Evolutionary conservation across 306 rosid species (phyloP).

Genomic region (Acacia confusa): DNA sequence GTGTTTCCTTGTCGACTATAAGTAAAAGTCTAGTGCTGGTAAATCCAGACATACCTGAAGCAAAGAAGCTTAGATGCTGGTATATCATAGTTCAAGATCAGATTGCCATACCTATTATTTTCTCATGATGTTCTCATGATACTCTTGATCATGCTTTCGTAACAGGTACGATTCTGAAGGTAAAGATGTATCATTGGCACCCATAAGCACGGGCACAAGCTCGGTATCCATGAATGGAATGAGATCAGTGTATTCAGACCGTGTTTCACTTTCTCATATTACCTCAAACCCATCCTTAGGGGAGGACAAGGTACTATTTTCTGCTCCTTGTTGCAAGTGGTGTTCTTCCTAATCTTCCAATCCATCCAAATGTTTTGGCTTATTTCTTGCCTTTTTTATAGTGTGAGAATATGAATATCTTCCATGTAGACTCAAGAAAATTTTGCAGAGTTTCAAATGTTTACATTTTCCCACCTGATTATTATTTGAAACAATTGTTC

Average conservation of each 20-base stretch:
- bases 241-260: constrained; percentile 75
- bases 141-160: background rate
- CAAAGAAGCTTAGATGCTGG: constrained; percentile 75
- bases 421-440: background rate
- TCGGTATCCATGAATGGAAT: constrained; percentile 44
- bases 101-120: background rate
- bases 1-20: too few relatives aligned
- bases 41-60: constrained; percentile 77
- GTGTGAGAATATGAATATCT: background rate
- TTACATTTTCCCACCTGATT: background rate
- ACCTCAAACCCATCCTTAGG: constrained; percentile 63
- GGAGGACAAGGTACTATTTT: constrained; percentile 61
- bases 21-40: too few relatives aligned
- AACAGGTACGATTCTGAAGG: constrained; percentile 90
- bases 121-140: background rate
- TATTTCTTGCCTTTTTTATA: background rate
- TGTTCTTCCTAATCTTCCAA: background rate
- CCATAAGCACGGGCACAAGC: constrained; percentile 57
- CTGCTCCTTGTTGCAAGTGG: background rate
- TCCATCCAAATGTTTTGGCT: background rate
- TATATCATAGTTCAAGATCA: constrained; percentile 24
- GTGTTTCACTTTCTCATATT: constrained; percentile 57
- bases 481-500: background rate
- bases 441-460: background rate
- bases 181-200: constrained; percentile 61